A percentile compares a stretch with the other conserved stretches of the same genome.
These are phyloP conservation scores for Russula sp. DNA, from an alignment of 768 basidiomycete genomes.

Conservation along the genomic window DNA sequence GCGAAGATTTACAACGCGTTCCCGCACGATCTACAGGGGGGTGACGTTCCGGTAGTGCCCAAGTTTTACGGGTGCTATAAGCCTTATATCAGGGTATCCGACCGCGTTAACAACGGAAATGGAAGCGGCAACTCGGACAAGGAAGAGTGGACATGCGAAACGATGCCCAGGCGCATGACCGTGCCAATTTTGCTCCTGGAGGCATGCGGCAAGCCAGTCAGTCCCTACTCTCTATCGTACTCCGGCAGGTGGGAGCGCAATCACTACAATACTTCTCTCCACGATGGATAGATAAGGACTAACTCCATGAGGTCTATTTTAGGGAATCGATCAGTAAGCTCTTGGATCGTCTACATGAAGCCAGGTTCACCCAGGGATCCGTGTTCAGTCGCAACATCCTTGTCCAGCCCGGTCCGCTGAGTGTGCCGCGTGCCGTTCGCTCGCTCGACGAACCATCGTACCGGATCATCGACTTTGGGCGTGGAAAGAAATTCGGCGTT, in stretches of 20 bases:
- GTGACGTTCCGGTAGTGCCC: conserved; percentile 54
- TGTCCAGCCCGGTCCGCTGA: conserved; percentile 44
- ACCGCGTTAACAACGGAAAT: background rate
- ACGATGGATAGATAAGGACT: background rate
- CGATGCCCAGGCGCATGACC: conserved; percentile 29
- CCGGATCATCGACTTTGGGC: conserved; percentile 53
- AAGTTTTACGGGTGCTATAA: conserved; percentile 65
- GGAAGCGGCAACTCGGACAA: background rate
- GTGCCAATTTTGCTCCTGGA: conserved; percentile 47
- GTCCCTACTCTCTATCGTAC: conserved; percentile 29
- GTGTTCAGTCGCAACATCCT: conserved; percentile 45
- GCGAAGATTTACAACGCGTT: conserved; percentile 47
- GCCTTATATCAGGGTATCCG: conserved; percentile 30
- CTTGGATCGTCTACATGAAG: conserved; percentile 43
- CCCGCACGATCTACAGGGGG: conserved; percentile 46
- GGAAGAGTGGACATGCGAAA: no score
- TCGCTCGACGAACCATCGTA: conserved; percentile 39
- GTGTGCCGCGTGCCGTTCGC: conserved; percentile 35
- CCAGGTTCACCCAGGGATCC: conserved; percentile 44
- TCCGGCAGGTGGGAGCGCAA: conserved; percentile 18
- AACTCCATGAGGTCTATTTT: background rate
- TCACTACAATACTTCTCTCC: background rate
- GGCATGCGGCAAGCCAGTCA: conserved; percentile 44
- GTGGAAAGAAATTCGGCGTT: conserved; percentile 25
- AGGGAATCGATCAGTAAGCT: conserved; percentile 37